These are phyloP conservation scores for Sphaerobolus stellatus DNA, from an alignment of 1,284 basidiomycete species.

Conservation along the genomic window DNA sequence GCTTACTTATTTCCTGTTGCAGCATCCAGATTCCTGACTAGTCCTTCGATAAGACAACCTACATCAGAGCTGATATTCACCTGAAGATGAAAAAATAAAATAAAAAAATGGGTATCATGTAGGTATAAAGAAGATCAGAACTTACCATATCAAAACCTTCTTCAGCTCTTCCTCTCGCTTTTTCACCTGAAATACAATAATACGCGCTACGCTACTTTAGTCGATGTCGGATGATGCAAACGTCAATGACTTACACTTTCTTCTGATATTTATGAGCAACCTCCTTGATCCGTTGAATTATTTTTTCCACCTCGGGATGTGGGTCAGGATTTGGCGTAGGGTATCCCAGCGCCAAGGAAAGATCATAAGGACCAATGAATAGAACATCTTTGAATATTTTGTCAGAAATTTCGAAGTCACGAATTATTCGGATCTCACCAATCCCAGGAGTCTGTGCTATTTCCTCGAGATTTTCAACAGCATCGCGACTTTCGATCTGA, in stretches of 20 bases:
- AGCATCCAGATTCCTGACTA: constrained; percentile 33
- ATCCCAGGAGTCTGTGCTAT: constrained; percentile 65
- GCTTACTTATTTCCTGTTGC: constrained; percentile 21
- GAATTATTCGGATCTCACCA: no score
- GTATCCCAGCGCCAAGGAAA: constrained; percentile 59
- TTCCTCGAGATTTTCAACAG: constrained; percentile 55
- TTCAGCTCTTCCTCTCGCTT: constrained; percentile 46
- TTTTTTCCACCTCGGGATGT: constrained; percentile 58
- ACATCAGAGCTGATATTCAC: constrained; percentile 53
- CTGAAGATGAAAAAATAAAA: constrained; percentile 28
- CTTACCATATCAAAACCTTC: constrained; percentile 61
- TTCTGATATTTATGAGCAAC: constrained; percentile 57
- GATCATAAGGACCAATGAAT: constrained; percentile 71
- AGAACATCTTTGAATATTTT: constrained; percentile 48
- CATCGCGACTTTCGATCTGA: constrained; percentile 66
- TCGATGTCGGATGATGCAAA: constrained; percentile 5
- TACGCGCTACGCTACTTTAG: constrained; percentile 36
- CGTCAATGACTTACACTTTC: constrained; percentile 52
- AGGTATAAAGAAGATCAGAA: constrained; percentile 10
- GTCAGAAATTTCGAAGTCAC: no score
- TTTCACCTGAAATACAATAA: constrained; percentile 49
- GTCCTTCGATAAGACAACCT: constrained; percentile 44
- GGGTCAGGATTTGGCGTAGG: constrained; percentile 60
- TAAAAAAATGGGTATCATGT: background rate
- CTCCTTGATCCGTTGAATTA: constrained; percentile 57